Evolutionary conservation across 164 flowering plant genomes (phyloP).

Genomic region (Kingdonia uniflora): DNA sequence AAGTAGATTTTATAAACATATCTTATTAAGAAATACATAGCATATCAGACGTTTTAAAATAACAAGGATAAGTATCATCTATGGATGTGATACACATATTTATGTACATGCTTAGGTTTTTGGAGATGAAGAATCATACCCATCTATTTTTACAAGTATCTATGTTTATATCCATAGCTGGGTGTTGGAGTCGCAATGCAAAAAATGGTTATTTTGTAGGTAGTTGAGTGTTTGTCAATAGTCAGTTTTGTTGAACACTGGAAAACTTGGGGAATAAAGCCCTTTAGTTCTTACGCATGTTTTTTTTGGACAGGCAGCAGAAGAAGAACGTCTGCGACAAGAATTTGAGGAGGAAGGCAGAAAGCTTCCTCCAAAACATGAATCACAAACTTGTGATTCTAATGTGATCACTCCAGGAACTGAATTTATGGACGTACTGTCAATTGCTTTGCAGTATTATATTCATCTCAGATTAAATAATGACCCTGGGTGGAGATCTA

Average conservation of each 20-base stretch:
- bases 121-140: no score
- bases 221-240: background rate
- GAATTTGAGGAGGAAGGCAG: constrained; percentile 94
- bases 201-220: background rate
- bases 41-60: background rate
- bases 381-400: constrained; percentile 81
- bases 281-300: background rate
- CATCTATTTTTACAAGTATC: background rate
- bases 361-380: constrained; percentile 76
- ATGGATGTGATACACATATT: background rate
- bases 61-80: background rate
- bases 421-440: constrained; percentile 80
- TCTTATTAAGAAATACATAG: no score
- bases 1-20: no score
- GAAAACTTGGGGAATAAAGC: no score
- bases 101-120: no score
- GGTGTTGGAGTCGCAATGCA: background rate
- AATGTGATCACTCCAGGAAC: constrained; percentile 98
- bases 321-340: constrained; percentile 66
- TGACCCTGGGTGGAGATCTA: constrained; percentile 86
- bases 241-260: background rate
- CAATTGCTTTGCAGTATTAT: constrained; percentile 83
- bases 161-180: background rate
- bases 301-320: constrained; percentile 58
- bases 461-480: constrained; percentile 74